Percentiles rank a stretch among this genome's conserved stretches.
Conservation (phyloP, 306 rosid species). For the Cicer chorassanicum region DNA sequence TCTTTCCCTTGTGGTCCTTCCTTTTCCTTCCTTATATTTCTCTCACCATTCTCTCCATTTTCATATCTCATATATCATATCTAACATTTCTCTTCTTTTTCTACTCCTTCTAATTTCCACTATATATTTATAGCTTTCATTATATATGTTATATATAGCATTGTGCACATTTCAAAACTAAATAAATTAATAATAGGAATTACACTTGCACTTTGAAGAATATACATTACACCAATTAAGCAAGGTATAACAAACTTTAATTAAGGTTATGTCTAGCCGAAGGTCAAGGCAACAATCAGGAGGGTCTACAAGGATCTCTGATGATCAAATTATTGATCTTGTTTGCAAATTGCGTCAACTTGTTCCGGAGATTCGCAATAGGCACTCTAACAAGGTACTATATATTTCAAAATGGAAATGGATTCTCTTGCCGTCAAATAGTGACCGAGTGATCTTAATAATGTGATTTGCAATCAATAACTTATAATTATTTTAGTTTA, state of each 20-base stretch:
- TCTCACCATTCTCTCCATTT: slow-evolving; percentile 61
- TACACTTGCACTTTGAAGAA: neutral
- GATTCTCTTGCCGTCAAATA: no score
- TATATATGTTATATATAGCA: neutral
- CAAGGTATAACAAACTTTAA: neutral
- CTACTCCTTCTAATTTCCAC: neutral
- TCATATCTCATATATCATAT: slow-evolving; percentile 19
- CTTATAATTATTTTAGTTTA: no score
- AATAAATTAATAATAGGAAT: neutral
- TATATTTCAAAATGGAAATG: no score
- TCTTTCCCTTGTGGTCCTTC: slow-evolving; percentile 64
- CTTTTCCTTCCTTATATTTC: slow-evolving; percentile 53
- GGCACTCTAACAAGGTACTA: slow-evolving; percentile 81
- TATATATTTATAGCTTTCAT: slow-evolving; percentile 21
- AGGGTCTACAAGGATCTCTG: slow-evolving; percentile 68
- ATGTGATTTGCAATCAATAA: no score
- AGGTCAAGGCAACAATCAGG: slow-evolving; percentile 78
- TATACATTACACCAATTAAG: neutral
- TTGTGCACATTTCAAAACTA: neutral
- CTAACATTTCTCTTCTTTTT: neutral
- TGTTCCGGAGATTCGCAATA: slow-evolving; percentile 86
- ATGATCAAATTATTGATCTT: slow-evolving; percentile 94
- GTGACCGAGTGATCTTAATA: no score
- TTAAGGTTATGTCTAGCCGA: slow-evolving; percentile 73
- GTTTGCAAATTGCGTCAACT: slow-evolving; percentile 92